Evolutionary conservation across 2,329 filamentous ascomycete genomes (phyloP).

Genomic region (Triangularia setosa): DNA sequence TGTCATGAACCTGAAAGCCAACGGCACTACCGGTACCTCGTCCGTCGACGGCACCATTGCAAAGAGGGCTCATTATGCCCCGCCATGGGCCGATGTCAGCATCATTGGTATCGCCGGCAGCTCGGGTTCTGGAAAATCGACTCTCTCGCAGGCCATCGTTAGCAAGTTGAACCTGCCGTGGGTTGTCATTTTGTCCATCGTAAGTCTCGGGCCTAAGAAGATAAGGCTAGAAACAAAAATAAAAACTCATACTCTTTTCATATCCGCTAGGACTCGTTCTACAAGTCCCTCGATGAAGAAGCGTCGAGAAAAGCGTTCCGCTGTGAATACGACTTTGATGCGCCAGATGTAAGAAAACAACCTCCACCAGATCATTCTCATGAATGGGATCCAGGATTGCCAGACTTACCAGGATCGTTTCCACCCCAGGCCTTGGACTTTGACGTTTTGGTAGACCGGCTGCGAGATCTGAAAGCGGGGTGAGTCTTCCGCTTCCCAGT

Average conservation of each 20-base stretch:
- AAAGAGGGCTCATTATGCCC: slow-evolving; percentile 72
- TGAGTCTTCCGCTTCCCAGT: slow-evolving; percentile 42
- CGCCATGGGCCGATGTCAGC: slow-evolving; percentile 92
- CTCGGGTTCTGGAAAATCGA: slow-evolving; percentile 93
- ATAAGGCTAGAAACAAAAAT: background rate
- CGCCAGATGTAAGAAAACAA: slow-evolving; percentile 59
- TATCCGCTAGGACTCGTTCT: slow-evolving; percentile 78
- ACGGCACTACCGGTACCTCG: slow-evolving; percentile 7
- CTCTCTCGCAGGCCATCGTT: slow-evolving; percentile 86
- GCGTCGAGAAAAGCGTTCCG: slow-evolving; percentile 75
- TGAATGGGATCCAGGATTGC: background rate
- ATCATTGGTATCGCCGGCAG: slow-evolving; percentile 96
- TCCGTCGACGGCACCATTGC: slow-evolving; percentile 42
- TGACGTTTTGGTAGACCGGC: slow-evolving; percentile 73
- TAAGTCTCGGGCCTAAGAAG: slow-evolving; percentile 38
- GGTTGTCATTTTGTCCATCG: slow-evolving; percentile 97
- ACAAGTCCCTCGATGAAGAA: slow-evolving; percentile 80
- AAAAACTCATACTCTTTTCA: background rate
- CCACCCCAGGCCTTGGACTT: slow-evolving; percentile 75
- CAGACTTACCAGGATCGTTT: slow-evolving; percentile 10
- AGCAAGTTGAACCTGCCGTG: slow-evolving; percentile 86
- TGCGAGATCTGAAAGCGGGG: slow-evolving; percentile 88
- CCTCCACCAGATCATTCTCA: background rate
- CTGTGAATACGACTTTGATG: slow-evolving; percentile 95
- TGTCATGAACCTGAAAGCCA: slow-evolving; percentile 3